phyloP scores from a whole-genome alignment of 495 filamentous ascomycete genomes.

The Penicillium subrubescens region DNA sequence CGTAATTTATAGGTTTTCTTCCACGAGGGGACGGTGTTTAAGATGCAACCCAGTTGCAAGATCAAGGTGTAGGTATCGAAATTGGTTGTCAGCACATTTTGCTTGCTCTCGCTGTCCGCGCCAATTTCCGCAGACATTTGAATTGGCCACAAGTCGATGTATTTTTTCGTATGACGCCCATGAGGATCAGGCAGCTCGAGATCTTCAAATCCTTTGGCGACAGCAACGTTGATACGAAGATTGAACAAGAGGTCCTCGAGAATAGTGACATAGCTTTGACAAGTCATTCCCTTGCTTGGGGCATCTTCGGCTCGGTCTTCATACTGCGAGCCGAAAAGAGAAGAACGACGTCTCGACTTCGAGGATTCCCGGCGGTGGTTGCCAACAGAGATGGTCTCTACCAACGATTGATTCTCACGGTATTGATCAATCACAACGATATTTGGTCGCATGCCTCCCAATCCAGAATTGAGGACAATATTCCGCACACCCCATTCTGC shows the following conservation, averaged over 20 bases:
- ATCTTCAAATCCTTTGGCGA: slow-evolving; percentile 79
- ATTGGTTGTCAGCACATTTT: slow-evolving; percentile 80
- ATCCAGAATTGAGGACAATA: slow-evolving; percentile 75
- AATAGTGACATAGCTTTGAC: slow-evolving; percentile 75
- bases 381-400: slow-evolving; percentile 40
- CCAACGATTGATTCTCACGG: slow-evolving; percentile 55
- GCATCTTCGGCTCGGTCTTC: slow-evolving; percentile 39
- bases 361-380: slow-evolving; percentile 30
- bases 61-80: slow-evolving; percentile 93
- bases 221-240: slow-evolving; percentile 80
- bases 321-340: slow-evolving; percentile 10
- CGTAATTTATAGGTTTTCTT: slow-evolving; percentile 74
- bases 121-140: slow-evolving; percentile 80
- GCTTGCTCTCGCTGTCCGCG: slow-evolving; percentile 58
- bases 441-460: slow-evolving; percentile 91
- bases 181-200: slow-evolving; percentile 67
- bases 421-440: slow-evolving; percentile 81
- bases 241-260: slow-evolving; percentile 79
- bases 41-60: slow-evolving; percentile 80
- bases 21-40: slow-evolving; percentile 82
- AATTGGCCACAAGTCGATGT: slow-evolving; percentile 88
- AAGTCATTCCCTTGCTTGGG: slow-evolving; percentile 62
- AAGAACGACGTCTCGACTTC: slow-evolving; percentile 30
- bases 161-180: slow-evolving; percentile 65
- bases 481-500: slow-evolving; percentile 88